Conservation (phyloP, 1,284 basidiomycete species). For the Rhodotorula sp. region DNA sequence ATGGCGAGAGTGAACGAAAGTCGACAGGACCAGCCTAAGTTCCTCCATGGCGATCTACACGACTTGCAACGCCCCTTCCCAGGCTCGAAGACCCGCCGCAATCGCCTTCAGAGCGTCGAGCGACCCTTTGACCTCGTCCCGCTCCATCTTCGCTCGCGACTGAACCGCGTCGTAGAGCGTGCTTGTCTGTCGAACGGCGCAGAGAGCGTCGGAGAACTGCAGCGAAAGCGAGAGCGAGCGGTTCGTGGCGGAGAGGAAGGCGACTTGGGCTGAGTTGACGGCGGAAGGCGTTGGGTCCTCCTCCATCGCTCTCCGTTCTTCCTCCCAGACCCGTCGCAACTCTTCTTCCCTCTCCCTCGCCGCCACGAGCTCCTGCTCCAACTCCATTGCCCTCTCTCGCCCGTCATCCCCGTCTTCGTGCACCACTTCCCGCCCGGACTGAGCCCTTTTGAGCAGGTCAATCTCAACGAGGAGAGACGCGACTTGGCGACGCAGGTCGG, state of each 20-base stretch:
- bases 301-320: conserved; percentile 10
- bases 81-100: not conserved
- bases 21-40: not conserved
- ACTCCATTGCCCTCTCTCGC: not conserved
- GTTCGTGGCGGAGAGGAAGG: no score
- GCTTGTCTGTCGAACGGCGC: no score
- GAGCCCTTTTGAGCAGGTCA: not conserved
- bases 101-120: not conserved
- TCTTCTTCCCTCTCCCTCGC: not conserved
- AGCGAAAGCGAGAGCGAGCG: no score
- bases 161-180: not conserved
- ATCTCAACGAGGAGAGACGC: not conserved
- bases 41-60: not conserved
- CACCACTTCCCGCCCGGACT: not conserved
- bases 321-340: conserved; percentile 1
- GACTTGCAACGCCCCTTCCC: not conserved
- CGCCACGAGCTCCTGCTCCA: not conserved
- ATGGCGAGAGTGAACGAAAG: no score
- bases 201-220: no score
- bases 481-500: conserved; percentile 1
- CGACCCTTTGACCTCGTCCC: not conserved
- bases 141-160: not conserved
- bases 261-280: not conserved
- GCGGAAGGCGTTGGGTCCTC: not conserved
- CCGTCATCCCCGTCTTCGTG: not conserved